Base-by-base conservation (phyloP, 2,329 filamentous ascomycete genomes). In the Corinectria fuckeliana region DNA sequence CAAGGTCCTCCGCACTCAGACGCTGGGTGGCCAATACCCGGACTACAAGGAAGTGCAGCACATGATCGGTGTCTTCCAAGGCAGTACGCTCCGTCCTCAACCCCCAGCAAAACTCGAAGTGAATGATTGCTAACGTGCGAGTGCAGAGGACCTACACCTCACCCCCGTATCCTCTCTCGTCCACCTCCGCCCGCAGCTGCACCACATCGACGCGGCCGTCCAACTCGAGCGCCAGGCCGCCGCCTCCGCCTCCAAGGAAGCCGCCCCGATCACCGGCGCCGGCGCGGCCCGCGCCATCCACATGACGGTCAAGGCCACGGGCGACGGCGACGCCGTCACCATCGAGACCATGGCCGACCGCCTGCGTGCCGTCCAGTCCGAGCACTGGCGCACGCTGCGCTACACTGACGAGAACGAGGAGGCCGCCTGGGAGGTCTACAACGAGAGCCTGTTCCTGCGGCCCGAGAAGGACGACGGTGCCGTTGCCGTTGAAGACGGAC, bases 51-150 rank as follows among this genome's bases (percentile, higher is more conserved):
- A 89, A 64, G 89, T 90, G 20, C 89, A 92, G 65, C 96, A 96
- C 78, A 96, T 97, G 88, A 84, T 97, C 49, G 95, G 92, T 25
- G 90, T 93, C n/a, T 97, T 98, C 74, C 86, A 90, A 72, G 89
- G 89, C 50, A 86, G 92, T 94, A 76, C 68, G 87, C 81, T 36
- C 16, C 32, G 32, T 18, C 16, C 58, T n/a, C 8, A 16, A 23
- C 26, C 16, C 20, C 52, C 5, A 11, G 41, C 20, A 10, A 20
- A 6, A 18, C 14, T n/a, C 9, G n/a, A 6, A 30, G 16, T n/a
- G n/a, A n/a, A 23, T 28, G 32, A 38, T 39, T 16, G 55, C 63
- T 73, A 61, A 73, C 64, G 55, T 49, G 25, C 20, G 25, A 2
- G 8, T 13, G 14, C 64, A 93, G 91, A 91, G 68, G 88, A 96